Evolutionary conservation across 2,329 filamentous ascomycete species (phyloP), one percentile per base, ranked within the genome.

Genomic region (Boeremia exigua): DNA sequence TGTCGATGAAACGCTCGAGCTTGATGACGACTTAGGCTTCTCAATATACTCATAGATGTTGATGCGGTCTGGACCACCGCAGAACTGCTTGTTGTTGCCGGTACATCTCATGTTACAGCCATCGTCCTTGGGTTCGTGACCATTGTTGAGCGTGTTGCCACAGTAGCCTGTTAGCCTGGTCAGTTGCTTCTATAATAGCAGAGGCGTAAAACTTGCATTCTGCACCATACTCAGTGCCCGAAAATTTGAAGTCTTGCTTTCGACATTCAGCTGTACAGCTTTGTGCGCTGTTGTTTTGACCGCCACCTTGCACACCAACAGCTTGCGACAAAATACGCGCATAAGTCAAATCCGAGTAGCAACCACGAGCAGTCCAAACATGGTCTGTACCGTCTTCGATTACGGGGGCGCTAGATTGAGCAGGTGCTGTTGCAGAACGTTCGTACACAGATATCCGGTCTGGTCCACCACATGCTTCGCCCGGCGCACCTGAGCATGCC

Each of bases 381-480:
- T 27, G 10, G 23, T 34, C 32, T 7, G 32, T 32, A 9, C 43
- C 48, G 10, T 48, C 54, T 2, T 47, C 48, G n/a, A 52, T 36
- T 5, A 19, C 38, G 0, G 15, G 7, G 6, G 25, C 34, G 10
- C 46, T 46, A 17, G 46, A 49, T 17, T 49, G 46, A 8, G 52
- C 34, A 40, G 46, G 34, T 14, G 40, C n/a, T 17, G 46, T n/a
- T 15, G 23, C 29, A 10, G 52, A 32, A 23, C 36, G 51, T 39
- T 52, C 33, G 34, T 61, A 68, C 11, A 67, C 14, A 12, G 56
- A 68, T 9, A 67, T 55, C 19, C 61, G 56, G 33, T 63, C 48
- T 28, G 65, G 44, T 6, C 65, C 58, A 40, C 70, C 71, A 49
- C 72, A 73, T 14, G 54, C 55, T 51, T 73, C 59, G 7, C 58